Conservation (phyloP, 2,329 filamentous ascomycete species). For the Colletotrichum higginsianum region DNA sequence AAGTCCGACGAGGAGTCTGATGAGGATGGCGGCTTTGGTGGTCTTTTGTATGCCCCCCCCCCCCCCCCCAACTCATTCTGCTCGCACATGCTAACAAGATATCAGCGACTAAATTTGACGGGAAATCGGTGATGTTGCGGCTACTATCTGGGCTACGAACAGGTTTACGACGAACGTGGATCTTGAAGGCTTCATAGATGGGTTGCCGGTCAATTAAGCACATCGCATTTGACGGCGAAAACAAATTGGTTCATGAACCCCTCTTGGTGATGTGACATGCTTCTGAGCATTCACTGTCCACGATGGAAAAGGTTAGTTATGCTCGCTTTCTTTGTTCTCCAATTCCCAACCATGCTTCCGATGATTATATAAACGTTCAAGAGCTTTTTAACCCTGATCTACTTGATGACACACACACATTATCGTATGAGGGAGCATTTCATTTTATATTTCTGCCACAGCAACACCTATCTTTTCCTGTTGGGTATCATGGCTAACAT, state of each 20-base stretch:
- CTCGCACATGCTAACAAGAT: constrained; percentile 54
- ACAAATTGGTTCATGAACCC: constrained; percentile 19
- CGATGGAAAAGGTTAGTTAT: constrained; percentile 61
- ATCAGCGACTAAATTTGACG: constrained; percentile 67
- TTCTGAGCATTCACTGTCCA: constrained; percentile 28
- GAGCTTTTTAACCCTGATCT: constrained; percentile 80
- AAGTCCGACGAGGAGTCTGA: constrained; percentile 78
- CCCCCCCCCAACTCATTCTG: not conserved
- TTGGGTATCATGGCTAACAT: constrained; percentile 58
- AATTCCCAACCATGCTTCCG: constrained; percentile 50
- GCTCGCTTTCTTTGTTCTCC: constrained; percentile 33
- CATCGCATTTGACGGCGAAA: constrained; percentile 49
- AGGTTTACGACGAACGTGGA: constrained; percentile 60
- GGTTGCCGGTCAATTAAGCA: constrained; percentile 59
- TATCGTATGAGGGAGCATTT: constrained; percentile 68
- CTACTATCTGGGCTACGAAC: constrained; percentile 59
- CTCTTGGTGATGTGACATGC: constrained; percentile 48
- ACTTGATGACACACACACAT: constrained; percentile 71
- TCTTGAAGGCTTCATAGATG: constrained; percentile 64
- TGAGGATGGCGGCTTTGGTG: constrained; percentile 81
- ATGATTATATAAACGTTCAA: constrained; percentile 72
- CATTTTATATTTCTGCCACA: constrained; percentile 43
- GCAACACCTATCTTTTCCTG: constrained; percentile 41
- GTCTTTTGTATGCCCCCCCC: constrained; percentile 76
- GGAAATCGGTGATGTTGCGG: constrained; percentile 57